A percentile compares a stretch with the other conserved stretches of the same genome.
Conservation (phyloP, 441 rosid species). For the Gossypium armourianum region DNA sequence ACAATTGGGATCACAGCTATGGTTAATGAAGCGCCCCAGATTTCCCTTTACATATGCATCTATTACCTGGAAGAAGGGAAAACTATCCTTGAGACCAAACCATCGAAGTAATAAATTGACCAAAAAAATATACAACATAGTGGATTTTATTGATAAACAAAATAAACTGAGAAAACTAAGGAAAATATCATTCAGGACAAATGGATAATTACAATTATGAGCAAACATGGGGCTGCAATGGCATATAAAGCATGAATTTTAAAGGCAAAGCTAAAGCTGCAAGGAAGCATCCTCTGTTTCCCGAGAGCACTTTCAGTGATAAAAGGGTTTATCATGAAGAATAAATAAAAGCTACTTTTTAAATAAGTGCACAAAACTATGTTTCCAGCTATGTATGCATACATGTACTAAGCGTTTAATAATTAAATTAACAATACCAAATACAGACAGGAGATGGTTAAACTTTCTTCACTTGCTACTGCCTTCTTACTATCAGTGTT, state of each 20-base stretch:
- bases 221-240: background rate
- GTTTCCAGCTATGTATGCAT: background rate
- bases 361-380: background rate
- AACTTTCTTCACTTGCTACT: background rate
- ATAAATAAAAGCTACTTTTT: background rate
- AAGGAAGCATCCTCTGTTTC: background rate
- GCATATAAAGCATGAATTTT: background rate
- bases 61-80: constrained; percentile 54
- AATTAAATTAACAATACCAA: background rate
- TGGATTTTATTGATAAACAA: background rate
- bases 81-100: background rate
- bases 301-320: background rate
- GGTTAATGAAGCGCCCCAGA: constrained; percentile 94
- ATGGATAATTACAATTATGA: background rate
- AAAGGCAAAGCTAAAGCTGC: background rate
- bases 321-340: background rate
- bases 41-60: constrained; percentile 94
- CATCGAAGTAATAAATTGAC: constrained; percentile 16
- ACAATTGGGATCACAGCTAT: constrained; percentile 96
- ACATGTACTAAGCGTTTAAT: background rate
- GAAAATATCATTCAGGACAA: background rate
- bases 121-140: background rate
- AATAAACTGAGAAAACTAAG: background rate
- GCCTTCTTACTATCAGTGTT: background rate
- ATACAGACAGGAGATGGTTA: background rate